phyloP scores from a whole-genome alignment of 352 stramenopile species.

The Peronospora tabacina region DNA sequence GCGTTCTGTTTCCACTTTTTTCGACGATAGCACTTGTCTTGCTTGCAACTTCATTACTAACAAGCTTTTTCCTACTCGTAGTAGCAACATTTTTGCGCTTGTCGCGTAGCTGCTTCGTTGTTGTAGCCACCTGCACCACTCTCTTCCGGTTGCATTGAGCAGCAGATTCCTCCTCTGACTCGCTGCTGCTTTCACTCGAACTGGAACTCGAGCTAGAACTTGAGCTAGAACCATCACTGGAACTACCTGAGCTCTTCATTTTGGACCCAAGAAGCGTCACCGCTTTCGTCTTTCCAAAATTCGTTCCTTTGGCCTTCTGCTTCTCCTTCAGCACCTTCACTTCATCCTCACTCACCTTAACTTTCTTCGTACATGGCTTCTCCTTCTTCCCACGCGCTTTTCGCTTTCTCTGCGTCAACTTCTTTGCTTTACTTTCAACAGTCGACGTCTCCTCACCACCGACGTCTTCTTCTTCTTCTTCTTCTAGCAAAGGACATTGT shows the following conservation, averaged over 20 bases:
- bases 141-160: slow-evolving; percentile 13
- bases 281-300: background rate
- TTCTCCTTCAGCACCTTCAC: slow-evolving; percentile 2
- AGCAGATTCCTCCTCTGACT: slow-evolving; percentile 8
- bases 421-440: slow-evolving; percentile 10
- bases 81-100: background rate
- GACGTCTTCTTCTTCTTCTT: background rate
- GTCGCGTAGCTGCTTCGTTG: background rate
- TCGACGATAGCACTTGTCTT: slow-evolving; percentile 7
- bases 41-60: slow-evolving; percentile 6
- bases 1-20: slow-evolving; percentile 11
- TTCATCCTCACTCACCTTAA: slow-evolving; percentile 3
- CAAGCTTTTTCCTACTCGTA: background rate
- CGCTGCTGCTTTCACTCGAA: slow-evolving; percentile 8
- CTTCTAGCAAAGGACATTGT: slow-evolving; percentile 27
- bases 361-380: slow-evolving; percentile 7
- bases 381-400: slow-evolving; percentile 7
- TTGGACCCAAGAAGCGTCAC: slow-evolving; percentile 3
- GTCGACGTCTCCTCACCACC: slow-evolving; percentile 3
- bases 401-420: slow-evolving; percentile 11
- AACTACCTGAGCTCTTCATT: background rate
- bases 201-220: slow-evolving; percentile 8
- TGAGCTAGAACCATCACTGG: background rate
- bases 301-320: background rate
- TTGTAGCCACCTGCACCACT: background rate